Evolutionary conservation across 305 asterid species (phyloP), one percentile per base, ranked within the genome.

Genomic region (Stenogyne calaminthoides): DNA sequence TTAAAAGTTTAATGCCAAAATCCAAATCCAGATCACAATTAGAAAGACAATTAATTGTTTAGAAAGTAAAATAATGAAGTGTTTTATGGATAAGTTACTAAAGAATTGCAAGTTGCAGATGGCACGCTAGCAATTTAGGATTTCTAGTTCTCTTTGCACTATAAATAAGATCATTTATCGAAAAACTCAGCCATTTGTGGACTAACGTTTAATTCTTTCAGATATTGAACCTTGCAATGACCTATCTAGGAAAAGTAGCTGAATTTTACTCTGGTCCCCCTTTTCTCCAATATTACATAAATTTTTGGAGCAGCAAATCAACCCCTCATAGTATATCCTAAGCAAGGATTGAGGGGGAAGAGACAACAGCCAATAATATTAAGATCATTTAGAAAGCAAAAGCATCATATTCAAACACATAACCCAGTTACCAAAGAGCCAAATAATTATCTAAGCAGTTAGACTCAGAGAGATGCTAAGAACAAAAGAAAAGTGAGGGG

Each of bases 181-280:
- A 37, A 14, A 36, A 34, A 56, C 25, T 70, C 40, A 57, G 46
- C 22, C 51, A 36, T 47, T 29, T 34, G 40, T 27, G 36, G 47
- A 51, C 16, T 9, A 57, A 39, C 19, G 39, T 10, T 18, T 25
- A 27, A 46, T 8, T 22, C 75, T 52, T 67, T 36, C 37, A 34
- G 73, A 62, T 67, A 46, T 72, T 63, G 46, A 70, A 25, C 40
- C 64, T 39, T 67, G 63, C 34, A 22, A 71, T 34, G 14, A 42
- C 70, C 64, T 10, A 66, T 36, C 19, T 15, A 34, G 47, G 76
- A 47, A 3, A 65, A 73, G 47, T 46, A 54, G 59, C 37, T 25
- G 15, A 62, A 49, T 14, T 40, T 56, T 29, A 61, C 60, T 7
- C 1, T 36, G 46, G 65, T 32, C 54, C 37, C 56, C 3, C 29